Conservation (phyloP, 2,329 filamentous ascomycete species). For the Chrysoporthe austroafricana region DNA sequence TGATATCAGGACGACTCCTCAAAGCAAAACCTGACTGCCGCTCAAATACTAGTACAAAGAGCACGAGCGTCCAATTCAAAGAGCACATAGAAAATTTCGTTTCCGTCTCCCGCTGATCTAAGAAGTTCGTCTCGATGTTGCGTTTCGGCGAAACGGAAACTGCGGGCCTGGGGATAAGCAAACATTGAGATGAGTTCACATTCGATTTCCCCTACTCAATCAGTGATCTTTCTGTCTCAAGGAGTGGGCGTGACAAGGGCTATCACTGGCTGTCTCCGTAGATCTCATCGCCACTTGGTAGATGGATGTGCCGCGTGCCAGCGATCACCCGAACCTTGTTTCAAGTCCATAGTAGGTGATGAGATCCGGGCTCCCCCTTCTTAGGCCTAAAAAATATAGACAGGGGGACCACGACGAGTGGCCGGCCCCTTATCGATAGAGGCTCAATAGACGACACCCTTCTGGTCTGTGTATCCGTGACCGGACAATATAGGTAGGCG, state of each 20-base stretch:
- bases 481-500: constrained; percentile 17
- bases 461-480: not conserved
- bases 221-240: not conserved
- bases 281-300: not conserved
- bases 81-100: not conserved
- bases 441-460: constrained; percentile 14
- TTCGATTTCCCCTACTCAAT: not conserved
- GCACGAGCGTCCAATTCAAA: not conserved
- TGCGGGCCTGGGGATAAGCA: not conserved
- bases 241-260: not conserved
- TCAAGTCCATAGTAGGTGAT: not conserved
- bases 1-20: not conserved
- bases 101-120: constrained; percentile 4
- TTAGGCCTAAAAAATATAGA: not conserved
- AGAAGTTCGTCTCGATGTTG: constrained; percentile 4
- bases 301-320: constrained; percentile 1
- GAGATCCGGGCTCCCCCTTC: not conserved
- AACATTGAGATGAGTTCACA: not conserved
- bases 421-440: constrained; percentile 20
- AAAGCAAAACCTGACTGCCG: not conserved
- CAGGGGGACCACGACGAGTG: constrained; percentile 3
- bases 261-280: not conserved
- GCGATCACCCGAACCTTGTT: not conserved
- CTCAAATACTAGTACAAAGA: not conserved
- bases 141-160: constrained; percentile 10